phyloP scores from a whole-genome alignment of 441 rosid species.

The Isatis lusitanica region DNA sequence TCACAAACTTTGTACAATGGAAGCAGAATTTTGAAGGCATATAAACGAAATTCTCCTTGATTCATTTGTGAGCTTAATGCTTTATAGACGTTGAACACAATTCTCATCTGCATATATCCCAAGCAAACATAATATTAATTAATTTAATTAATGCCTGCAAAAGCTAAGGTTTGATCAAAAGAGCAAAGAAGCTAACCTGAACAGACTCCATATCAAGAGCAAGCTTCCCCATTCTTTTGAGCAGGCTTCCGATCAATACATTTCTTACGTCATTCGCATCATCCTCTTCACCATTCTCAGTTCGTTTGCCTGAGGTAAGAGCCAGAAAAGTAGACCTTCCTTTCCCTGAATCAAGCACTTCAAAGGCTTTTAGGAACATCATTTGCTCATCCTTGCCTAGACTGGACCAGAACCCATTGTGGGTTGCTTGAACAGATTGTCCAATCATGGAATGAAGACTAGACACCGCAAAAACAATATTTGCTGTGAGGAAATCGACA shows the following conservation, averaged over 20 bases:
- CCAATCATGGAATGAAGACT: slow-evolving; percentile 60
- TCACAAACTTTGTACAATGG: slow-evolving; percentile 88
- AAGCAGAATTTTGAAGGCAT: slow-evolving; percentile 62
- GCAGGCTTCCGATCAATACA: slow-evolving; percentile 54
- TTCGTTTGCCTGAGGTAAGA: slow-evolving; percentile 48
- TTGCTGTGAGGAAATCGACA: slow-evolving; percentile 49
- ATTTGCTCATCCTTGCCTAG: slow-evolving; percentile 63
- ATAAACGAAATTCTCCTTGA: slow-evolving; percentile 49
- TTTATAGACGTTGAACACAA: slow-evolving; percentile 58
- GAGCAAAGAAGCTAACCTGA: slow-evolving; percentile 57
- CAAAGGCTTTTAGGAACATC: slow-evolving; percentile 69
- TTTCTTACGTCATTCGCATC: slow-evolving; percentile 39
- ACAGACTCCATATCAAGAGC: slow-evolving; percentile 70
- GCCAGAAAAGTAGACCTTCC: slow-evolving; percentile 56
- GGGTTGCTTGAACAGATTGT: slow-evolving; percentile 43
- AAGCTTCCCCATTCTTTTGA: slow-evolving; percentile 76
- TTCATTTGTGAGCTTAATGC: slow-evolving; percentile 46
- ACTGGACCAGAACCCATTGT: slow-evolving; percentile 52
- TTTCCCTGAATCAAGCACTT: slow-evolving; percentile 65
- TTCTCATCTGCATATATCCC: slow-evolving; percentile 60
- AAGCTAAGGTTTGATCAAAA: slow-evolving; percentile 9
- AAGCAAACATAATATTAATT: slow-evolving; percentile 6
- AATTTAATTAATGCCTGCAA: slow-evolving; percentile 1
- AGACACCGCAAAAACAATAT: slow-evolving; percentile 59
- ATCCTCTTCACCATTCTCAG: slow-evolving; percentile 17